These are phyloP conservation scores for Heritiera littoralis DNA, from an alignment of 345 rosid species.

Conservation along the genomic window DNA sequence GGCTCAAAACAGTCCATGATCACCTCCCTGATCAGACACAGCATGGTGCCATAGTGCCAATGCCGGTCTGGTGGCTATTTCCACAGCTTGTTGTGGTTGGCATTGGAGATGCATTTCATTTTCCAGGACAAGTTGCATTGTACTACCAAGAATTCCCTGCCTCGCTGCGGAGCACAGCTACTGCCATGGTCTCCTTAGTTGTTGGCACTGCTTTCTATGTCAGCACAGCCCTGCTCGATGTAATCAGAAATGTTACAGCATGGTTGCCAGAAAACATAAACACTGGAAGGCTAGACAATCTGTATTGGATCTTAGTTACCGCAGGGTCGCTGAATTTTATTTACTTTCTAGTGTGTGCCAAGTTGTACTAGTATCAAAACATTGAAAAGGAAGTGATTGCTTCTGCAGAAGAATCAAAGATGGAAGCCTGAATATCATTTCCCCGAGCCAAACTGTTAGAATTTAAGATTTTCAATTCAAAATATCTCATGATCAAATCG, in stretches of 20 bases:
- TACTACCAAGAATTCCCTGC: constrained; percentile 43
- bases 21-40: constrained; percentile 7
- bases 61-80: constrained; percentile 40
- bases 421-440: neutral
- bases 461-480: neutral
- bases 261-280: constrained; percentile 45
- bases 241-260: constrained; percentile 28
- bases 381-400: neutral
- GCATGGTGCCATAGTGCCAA: constrained; percentile 24
- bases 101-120: constrained; percentile 42
- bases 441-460: neutral
- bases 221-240: constrained; percentile 38
- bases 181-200: constrained; percentile 35
- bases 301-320: constrained; percentile 37
- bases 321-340: constrained; percentile 7
- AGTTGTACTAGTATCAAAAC: constrained; percentile 4
- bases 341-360: constrained; percentile 17
- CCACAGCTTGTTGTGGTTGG: constrained; percentile 46
- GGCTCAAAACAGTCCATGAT: constrained; percentile 29
- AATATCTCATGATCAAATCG: no score
- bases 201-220: constrained; percentile 36
- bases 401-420: neutral
- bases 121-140: constrained; percentile 42
- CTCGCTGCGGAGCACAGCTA: constrained; percentile 33
- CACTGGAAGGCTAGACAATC: constrained; percentile 40